Evolutionary conservation across 805 yeast genomes (phyloP).

Genomic region (Metschnikowia kofuensis): DNA sequence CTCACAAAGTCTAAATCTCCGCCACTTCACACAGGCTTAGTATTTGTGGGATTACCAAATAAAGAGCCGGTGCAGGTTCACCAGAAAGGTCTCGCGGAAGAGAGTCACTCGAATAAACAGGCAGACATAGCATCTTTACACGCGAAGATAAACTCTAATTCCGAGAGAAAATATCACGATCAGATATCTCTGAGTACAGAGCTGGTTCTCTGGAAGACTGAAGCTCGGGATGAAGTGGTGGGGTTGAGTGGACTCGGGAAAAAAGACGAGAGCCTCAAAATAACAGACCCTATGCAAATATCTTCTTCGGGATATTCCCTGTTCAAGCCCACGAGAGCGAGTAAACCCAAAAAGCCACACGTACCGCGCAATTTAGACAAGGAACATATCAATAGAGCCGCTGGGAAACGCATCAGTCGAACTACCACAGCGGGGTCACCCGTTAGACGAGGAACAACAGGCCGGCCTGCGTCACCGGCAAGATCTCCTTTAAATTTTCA

Average conservation of each 20-base stretch:
- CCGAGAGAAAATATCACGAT: not conserved
- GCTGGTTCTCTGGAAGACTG: not conserved
- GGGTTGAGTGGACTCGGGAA: not conserved
- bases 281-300: too few species aligned
- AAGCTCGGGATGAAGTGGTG: not conserved
- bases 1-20: not conserved
- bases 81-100: not conserved
- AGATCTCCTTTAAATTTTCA: not conserved
- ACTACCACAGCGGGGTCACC: conserved; percentile 8
- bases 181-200: not conserved
- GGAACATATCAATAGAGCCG: not conserved
- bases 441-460: not conserved
- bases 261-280: too few species aligned
- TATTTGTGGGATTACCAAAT: conserved; percentile 6
- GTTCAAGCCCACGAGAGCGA: too few species aligned
- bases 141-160: not conserved
- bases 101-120: not conserved
- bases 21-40: not conserved
- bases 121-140: not conserved
- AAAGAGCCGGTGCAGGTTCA: conserved; percentile 1
- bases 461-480: not conserved
- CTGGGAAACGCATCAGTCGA: not conserved
- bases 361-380: not conserved
- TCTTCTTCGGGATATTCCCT: too few species aligned
- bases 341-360: too few species aligned